These are phyloP conservation scores for Pythium brachiatum DNA, from an alignment of 352 stramenopile genomes.

Conservation along the genomic window DNA sequence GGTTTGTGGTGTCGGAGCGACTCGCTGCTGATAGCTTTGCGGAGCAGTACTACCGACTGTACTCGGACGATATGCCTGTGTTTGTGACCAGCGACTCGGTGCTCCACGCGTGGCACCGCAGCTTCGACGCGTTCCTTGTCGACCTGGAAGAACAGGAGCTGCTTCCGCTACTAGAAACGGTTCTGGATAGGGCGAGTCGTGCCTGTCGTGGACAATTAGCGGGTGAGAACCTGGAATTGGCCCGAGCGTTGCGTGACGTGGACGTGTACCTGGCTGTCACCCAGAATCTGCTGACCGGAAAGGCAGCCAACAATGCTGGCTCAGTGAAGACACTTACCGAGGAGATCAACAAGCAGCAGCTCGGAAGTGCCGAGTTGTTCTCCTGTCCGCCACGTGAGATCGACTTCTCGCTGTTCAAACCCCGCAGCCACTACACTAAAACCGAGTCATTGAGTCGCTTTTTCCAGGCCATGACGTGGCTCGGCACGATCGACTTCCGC, in stretches of 20 bases:
- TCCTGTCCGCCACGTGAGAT: slow-evolving; percentile 9
- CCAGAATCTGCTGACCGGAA: neutral
- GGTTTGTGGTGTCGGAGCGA: slow-evolving; percentile 24
- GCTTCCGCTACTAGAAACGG: slow-evolving; percentile 12
- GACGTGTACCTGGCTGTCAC: neutral
- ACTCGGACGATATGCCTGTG: slow-evolving; percentile 32
- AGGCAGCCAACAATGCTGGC: neutral
- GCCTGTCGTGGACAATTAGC: neutral
- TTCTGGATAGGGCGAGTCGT: neutral
- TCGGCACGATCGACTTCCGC: slow-evolving; percentile 27
- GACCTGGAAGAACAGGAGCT: slow-evolving; percentile 22
- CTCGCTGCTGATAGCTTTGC: slow-evolving; percentile 26
- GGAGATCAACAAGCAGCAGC: neutral
- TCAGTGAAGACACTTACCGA: neutral
- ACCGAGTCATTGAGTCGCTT: slow-evolving; percentile 10
- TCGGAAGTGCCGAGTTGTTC: slow-evolving; percentile 10
- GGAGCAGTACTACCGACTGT: slow-evolving; percentile 29
- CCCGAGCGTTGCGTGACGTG: neutral
- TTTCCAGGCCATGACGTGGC: slow-evolving; percentile 28
- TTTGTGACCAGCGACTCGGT: slow-evolving; percentile 33
- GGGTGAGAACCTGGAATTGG: neutral
- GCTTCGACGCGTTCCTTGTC: slow-evolving; percentile 28
- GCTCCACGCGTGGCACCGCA: slow-evolving; percentile 33
- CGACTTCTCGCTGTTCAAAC: slow-evolving; percentile 32
- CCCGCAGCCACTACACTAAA: slow-evolving; percentile 30